A percentile compares a stretch with the other conserved stretches of the same genome.
Conservation (phyloP, 2,329 filamentous ascomycete genomes). For the Gyromitra esculenta region DNA sequence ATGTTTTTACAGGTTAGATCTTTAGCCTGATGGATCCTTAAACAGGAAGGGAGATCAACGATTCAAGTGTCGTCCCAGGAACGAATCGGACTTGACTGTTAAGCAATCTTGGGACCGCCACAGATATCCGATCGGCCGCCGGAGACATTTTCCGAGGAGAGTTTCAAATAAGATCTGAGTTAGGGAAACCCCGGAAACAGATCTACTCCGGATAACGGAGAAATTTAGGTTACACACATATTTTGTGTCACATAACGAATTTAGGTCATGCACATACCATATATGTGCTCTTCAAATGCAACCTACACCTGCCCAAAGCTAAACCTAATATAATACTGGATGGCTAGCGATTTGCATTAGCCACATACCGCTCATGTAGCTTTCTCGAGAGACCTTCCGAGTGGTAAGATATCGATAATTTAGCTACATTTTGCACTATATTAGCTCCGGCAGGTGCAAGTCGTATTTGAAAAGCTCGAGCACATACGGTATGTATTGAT, state of each 20-base stretch:
- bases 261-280: background rate
- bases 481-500: too few relatives aligned
- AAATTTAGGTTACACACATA: background rate
- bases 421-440: too few relatives aligned
- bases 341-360: too few relatives aligned
- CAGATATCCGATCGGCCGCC: background rate
- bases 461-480: too few relatives aligned
- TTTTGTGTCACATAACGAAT: background rate
- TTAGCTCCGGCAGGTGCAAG: too few relatives aligned
- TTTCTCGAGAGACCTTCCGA: too few relatives aligned
- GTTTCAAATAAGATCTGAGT: background rate
- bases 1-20: background rate
- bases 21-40: background rate
- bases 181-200: conserved; percentile 1
- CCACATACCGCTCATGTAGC: too few relatives aligned
- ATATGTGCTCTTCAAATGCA: background rate
- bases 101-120: background rate
- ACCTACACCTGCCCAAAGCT: too few relatives aligned
- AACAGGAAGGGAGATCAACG: background rate
- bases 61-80: conserved; percentile 10
- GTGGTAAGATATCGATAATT: too few relatives aligned
- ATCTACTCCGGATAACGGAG: conserved; percentile 13
- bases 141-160: conserved; percentile 37
- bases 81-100: background rate
- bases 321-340: too few relatives aligned